These are phyloP conservation scores for Metschnikowia santaceciliae DNA, from an alignment of 805 yeast genomes.

Conservation along the genomic window DNA sequence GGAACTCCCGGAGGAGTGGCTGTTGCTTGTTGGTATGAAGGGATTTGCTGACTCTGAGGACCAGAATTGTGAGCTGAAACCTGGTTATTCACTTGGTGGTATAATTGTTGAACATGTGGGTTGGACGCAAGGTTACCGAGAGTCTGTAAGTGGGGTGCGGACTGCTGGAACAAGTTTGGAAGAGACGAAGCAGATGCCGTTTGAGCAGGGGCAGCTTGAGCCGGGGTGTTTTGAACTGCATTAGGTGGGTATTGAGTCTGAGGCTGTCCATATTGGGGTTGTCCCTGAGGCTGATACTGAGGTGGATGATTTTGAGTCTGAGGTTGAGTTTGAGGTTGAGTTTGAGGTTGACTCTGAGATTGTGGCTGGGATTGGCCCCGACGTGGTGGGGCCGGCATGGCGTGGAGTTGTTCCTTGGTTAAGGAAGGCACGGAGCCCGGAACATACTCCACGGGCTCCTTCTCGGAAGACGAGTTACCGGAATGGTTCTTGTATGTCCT, in stretches of 20 bases:
- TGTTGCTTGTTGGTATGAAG: not conserved
- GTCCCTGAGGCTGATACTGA: no score
- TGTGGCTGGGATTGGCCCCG: slow-evolving; percentile 16
- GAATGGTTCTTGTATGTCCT: slow-evolving; percentile 44
- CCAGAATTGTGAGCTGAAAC: no score
- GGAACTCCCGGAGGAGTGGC: slow-evolving; percentile 1
- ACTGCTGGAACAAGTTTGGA: slow-evolving; percentile 3
- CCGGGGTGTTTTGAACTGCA: no score
- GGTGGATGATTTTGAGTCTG: no score
- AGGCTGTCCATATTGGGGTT: no score
- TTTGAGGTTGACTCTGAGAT: not conserved
- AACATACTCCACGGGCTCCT: slow-evolving; percentile 6
- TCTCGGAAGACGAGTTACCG: slow-evolving; percentile 20
- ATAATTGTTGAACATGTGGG: slow-evolving; percentile 1
- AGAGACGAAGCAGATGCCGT: no score
- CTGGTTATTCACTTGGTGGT: not conserved
- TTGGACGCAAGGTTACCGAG: not conserved
- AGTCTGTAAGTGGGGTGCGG: slow-evolving; percentile 1
- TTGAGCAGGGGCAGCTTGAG: no score
- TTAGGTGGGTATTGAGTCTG: no score
- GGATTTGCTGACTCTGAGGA: not conserved
- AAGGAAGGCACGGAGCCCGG: slow-evolving; percentile 12
- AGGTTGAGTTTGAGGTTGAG: not conserved
- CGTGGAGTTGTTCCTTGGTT: slow-evolving; percentile 24
- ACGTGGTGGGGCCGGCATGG: slow-evolving; percentile 45